These are phyloP conservation scores for Nemania sp. DNA, from an alignment of 2,329 filamentous ascomycete species.

Conservation along the genomic window DNA sequence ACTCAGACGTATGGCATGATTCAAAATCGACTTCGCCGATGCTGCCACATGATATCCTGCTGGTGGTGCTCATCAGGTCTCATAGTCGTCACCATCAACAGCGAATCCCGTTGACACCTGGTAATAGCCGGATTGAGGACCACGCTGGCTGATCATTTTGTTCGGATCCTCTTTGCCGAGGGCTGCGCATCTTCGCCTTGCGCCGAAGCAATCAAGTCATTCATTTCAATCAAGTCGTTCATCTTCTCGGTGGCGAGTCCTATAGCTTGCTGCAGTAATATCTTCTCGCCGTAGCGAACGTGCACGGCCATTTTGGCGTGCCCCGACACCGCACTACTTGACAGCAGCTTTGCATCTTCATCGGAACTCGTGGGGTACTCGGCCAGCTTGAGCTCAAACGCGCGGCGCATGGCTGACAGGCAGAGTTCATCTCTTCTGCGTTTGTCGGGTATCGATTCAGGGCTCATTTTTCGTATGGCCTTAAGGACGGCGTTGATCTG, in stretches of 20 bases:
- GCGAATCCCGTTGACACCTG: no score
- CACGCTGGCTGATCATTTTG: neutral
- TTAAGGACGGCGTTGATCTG: constrained; percentile 57
- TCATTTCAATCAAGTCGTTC: constrained; percentile 22
- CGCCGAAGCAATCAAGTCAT: neutral
- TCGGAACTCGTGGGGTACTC: constrained; percentile 49
- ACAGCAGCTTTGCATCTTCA: constrained; percentile 47
- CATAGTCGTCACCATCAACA: no score
- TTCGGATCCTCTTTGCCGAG: neutral
- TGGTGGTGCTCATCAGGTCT: no score
- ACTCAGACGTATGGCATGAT: no score
- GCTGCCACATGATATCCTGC: no score
- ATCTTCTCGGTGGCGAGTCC: constrained; percentile 39
- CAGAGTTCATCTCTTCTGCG: constrained; percentile 52
- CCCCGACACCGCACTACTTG: constrained; percentile 34
- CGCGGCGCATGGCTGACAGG: constrained; percentile 44
- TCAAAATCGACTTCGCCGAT: no score
- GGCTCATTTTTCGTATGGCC: constrained; percentile 49
- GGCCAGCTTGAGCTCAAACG: constrained; percentile 44
- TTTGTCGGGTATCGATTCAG: constrained; percentile 51
- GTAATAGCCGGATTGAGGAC: no score
- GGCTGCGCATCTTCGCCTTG: neutral
- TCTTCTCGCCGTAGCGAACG: constrained; percentile 74
- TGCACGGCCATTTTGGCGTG: constrained; percentile 63
- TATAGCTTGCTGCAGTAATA: constrained; percentile 61